Base-by-base conservation (phyloP, 805 yeast species). In the Yamadazyma scolyti region DNA sequence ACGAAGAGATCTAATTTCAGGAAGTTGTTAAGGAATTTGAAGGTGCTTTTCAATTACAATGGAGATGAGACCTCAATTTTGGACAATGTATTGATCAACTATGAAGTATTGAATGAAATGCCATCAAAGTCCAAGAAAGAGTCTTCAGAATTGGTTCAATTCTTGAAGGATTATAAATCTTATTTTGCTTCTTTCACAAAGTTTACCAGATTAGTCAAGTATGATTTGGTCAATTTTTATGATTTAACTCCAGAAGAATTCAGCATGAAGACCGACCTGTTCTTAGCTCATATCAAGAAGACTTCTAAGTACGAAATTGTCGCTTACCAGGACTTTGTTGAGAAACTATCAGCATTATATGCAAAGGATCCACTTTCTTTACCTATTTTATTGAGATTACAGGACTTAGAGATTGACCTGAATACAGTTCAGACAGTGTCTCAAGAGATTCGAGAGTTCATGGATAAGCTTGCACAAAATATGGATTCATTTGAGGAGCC, bases 21-120 rank as follows among this genome's bases (percentile, higher is more conserved):
- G 6, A 61, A 60, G 31, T 47, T 65, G 14, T 40, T 40, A 31
- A 46, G 54, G 12, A 64, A 63, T 28, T 52, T 65, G 23, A 30
- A 36, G 6, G 31, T 40, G 9, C 47, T 65, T 24, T 65, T 65
- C 45, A 54, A 53, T 16, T 45, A 54, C 32, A 65, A 65, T 40
- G 47, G 56, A 25, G 42, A 46, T 16, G 39, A 49, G 18, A 46
- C 69, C 0, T 60, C 52, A 26, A 47, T 60, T 2, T 54, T 65
- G 34, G 71, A 65, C 34, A 55, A 52, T 30, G 50, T 62, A 1
- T 35, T 64, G 13, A 28, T 51, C 7, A 61, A 46, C 43, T 36
- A 44, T 7, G 50, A 52, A 23, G 54, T 39, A 1, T 64, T 62
- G 34, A 31, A 31, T n/a, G 40, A 43, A 19, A 39, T 49, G 34